These are phyloP conservation scores for Trypanosoma cruzi DNA, from an alignment of 208 protist genomes.

Conservation along the genomic window DNA sequence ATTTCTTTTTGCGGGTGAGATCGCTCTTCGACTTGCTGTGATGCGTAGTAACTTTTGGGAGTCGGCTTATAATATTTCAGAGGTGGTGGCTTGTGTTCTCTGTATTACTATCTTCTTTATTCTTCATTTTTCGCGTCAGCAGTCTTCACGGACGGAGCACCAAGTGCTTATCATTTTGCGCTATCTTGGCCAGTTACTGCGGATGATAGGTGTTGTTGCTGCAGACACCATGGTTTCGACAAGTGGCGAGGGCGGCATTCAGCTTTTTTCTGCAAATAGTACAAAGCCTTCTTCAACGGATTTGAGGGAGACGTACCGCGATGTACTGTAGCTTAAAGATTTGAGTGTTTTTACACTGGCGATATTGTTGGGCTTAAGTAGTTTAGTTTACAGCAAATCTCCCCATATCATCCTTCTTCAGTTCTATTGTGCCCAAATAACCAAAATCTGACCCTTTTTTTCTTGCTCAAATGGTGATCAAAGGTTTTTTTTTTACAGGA, in stretches of 20 bases:
- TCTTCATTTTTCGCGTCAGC: slow-evolving; percentile 26
- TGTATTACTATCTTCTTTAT: slow-evolving; percentile 34
- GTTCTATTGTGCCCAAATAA: background rate
- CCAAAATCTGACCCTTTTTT: no score
- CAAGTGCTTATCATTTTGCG: slow-evolving; percentile 29
- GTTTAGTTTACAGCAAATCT: background rate
- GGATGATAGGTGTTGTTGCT: slow-evolving; percentile 25
- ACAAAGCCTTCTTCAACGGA: background rate
- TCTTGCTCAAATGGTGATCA: no score
- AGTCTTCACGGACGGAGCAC: slow-evolving; percentile 29
- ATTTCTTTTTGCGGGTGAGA: slow-evolving; percentile 31
- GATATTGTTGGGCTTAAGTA: background rate
- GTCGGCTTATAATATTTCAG: slow-evolving; percentile 30
- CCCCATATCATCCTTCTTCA: background rate
- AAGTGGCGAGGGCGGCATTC: slow-evolving; percentile 12
- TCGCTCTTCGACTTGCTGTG: slow-evolving; percentile 30
- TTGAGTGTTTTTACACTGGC: background rate
- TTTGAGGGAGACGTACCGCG: slow-evolving; percentile 17
- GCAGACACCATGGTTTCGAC: slow-evolving; percentile 6
- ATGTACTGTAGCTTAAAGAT: slow-evolving; percentile 18
- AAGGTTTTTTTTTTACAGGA: background rate
- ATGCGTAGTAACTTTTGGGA: slow-evolving; percentile 41
- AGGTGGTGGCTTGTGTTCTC: slow-evolving; percentile 21
- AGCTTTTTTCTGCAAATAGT: slow-evolving; percentile 14
- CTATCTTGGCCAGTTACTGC: slow-evolving; percentile 36